Percentiles rank a stretch among this genome's conserved stretches.
These are phyloP conservation scores for Jaltomata sinuosa DNA, from an alignment of 257 asterid species.

Conservation along the genomic window DNA sequence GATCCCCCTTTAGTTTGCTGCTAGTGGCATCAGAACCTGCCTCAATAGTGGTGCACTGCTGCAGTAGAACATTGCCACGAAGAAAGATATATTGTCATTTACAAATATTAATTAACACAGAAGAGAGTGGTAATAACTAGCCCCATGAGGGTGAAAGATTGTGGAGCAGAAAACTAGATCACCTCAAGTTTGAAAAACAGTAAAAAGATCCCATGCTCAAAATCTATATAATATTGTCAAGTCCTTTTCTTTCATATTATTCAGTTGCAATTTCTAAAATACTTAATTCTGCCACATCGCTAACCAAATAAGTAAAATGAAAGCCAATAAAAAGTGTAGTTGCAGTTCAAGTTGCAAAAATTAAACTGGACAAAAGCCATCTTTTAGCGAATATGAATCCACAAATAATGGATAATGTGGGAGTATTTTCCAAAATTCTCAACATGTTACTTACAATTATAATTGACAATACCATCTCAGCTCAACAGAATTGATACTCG, in stretches of 20 bases:
- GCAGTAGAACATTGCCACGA: conserved; percentile 8
- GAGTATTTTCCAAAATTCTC: background rate
- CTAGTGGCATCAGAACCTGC: conserved; percentile 50
- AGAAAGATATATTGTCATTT: background rate
- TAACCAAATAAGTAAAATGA: background rate
- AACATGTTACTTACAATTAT: background rate
- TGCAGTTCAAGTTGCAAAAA: background rate
- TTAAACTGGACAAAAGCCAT: background rate
- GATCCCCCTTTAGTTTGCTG: conserved; percentile 70
- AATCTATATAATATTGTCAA: background rate
- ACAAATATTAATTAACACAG: background rate
- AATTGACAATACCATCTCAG: background rate
- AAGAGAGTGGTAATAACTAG: background rate
- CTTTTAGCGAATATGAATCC: background rate
- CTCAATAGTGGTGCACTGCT: conserved; percentile 49
- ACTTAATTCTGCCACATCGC: background rate
- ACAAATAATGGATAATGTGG: background rate
- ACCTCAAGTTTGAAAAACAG: background rate
- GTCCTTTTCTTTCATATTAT: background rate
- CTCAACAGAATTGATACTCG: background rate
- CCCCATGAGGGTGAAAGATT: background rate
- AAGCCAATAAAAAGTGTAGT: background rate
- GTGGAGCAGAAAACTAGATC: background rate
- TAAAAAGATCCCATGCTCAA: background rate
- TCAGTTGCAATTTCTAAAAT: background rate